Conservation (phyloP, 148 eudicot genomes). For the Nepenthes gracilis region DNA sequence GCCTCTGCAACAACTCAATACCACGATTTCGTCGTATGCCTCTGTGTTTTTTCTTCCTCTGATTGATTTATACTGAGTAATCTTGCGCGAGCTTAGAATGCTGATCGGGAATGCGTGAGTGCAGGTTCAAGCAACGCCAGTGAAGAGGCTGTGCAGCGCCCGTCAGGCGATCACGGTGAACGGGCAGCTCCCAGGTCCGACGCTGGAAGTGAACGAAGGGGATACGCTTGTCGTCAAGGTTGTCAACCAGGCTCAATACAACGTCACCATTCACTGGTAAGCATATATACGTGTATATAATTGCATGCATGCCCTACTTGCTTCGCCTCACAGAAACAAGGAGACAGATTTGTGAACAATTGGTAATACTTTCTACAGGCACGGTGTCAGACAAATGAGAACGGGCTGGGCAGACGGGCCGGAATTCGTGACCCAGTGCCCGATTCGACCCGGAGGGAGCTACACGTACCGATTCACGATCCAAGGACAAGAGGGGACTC, state of each 20-base stretch:
- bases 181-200: constrained; percentile 68
- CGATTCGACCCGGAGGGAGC: constrained; percentile 77
- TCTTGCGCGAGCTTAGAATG: no score
- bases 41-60: background rate
- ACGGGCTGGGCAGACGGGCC: constrained; percentile 99
- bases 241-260: constrained; percentile 60
- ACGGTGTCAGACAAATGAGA: constrained; percentile 79
- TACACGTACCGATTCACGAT: constrained; percentile 77
- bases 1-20: constrained; percentile 42
- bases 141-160: constrained; percentile 81
- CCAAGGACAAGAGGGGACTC: constrained; percentile 82
- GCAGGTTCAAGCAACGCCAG: constrained; percentile 66
- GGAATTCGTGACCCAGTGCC: constrained; percentile 91
- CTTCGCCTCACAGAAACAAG: no score
- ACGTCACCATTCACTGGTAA: constrained; percentile 93
- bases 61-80: background rate
- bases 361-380: constrained; percentile 28
- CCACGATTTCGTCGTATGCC: constrained; percentile 59
- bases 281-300: background rate
- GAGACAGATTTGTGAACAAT: no score
- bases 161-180: constrained; percentile 52
- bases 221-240: constrained; percentile 66
- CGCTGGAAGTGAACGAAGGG: constrained; percentile 60
- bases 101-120: background rate
- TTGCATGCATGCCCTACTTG: no score